phyloP scores from a whole-genome alignment of 371 early-diverging fungal species.

The Mortierella sp. region DNA sequence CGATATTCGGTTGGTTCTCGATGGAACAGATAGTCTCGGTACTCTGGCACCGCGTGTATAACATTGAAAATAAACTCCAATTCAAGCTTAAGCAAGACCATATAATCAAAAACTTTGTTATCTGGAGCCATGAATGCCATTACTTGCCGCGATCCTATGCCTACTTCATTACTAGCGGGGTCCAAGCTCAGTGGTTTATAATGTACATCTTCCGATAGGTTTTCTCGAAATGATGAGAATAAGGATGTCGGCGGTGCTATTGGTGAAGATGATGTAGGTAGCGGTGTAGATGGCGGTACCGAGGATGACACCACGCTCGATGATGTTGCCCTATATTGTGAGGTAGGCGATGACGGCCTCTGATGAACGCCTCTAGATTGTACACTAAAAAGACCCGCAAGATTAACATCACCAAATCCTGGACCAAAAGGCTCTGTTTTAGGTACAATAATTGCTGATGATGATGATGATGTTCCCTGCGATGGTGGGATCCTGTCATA shows the following conservation, averaged over 20 bases:
- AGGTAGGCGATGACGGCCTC: neutral
- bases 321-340: neutral
- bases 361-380: neutral
- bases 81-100: slow-evolving; percentile 18
- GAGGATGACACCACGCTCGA: neutral
- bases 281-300: neutral
- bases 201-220: neutral
- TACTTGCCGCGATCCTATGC: slow-evolving; percentile 10
- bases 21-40: neutral
- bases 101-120: slow-evolving; percentile 24
- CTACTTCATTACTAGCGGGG: neutral
- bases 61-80: slow-evolving; percentile 25
- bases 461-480: neutral
- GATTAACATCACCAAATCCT: slow-evolving; percentile 1
- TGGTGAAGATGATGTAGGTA: neutral
- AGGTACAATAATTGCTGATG: neutral
- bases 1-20: slow-evolving; percentile 21
- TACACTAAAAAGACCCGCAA: neutral
- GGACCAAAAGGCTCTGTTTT: slow-evolving; percentile 6
- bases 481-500: neutral
- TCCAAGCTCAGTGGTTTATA: neutral
- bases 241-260: neutral
- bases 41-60: slow-evolving; percentile 10
- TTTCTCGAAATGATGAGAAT: slow-evolving; percentile 5
- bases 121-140: slow-evolving; percentile 6